Conservation (phyloP, 257 asterid genomes). For the Ehretia macrophylla region DNA sequence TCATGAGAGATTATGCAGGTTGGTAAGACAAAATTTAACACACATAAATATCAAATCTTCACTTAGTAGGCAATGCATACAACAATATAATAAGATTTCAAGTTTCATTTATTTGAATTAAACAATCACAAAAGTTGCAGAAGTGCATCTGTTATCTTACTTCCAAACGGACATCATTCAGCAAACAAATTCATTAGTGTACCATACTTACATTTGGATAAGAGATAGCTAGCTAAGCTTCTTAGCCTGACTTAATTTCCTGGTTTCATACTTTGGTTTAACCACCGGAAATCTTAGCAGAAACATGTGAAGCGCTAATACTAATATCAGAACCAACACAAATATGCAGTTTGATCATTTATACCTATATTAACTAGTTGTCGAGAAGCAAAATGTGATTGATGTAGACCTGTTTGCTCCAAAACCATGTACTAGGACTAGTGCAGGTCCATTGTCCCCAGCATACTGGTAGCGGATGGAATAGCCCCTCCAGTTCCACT, state of each 20-base stretch:
- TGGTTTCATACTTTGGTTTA: no score
- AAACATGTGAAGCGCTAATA: no score
- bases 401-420: conserved; percentile 98
- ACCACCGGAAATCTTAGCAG: no score
- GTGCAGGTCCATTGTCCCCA: conserved; percentile 79
- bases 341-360: conserved; percentile 21
- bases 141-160: no score
- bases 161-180: no score
- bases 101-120: no score
- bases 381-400: conserved; percentile 54
- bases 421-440: conserved; percentile 87
- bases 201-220: background rate
- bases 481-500: conserved; percentile 86
- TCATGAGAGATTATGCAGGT: background rate
- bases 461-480: conserved; percentile 73
- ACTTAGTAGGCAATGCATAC: background rate
- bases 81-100: conserved; percentile 1
- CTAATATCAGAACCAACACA: background rate
- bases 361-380: conserved; percentile 67
- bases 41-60: background rate
- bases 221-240: no score
- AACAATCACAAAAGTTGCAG: no score
- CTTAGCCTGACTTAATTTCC: no score
- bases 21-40: background rate
- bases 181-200: no score